Percentiles rank a stretch among this genome's conserved stretches.
These are phyloP conservation scores for Proliferodiscus dingleyae DNA, from an alignment of 2,329 filamentous ascomycete genomes.

Conservation along the genomic window DNA sequence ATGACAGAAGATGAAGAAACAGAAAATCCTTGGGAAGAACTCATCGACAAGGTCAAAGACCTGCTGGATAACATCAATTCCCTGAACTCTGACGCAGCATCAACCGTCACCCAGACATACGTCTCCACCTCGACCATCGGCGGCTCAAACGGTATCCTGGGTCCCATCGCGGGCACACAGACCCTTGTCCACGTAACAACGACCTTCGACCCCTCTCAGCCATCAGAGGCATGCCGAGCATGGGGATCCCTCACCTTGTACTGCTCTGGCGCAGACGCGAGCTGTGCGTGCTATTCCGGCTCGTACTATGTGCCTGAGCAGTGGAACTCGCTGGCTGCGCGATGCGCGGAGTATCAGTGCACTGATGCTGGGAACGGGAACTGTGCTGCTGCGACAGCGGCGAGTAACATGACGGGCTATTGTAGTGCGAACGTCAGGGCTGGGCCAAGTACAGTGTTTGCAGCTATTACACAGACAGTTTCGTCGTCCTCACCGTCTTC, in stretches of 20 bases:
- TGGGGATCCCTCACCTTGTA: background rate
- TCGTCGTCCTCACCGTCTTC: no score
- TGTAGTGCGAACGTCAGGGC: background rate
- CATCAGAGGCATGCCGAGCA: background rate
- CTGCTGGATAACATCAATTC: background rate
- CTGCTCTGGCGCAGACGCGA: background rate
- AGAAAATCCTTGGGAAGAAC: background rate
- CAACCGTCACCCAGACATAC: background rate
- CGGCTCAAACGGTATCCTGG: no score
- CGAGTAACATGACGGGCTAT: background rate
- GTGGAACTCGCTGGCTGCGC: background rate
- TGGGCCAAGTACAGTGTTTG: background rate
- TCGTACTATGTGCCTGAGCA: background rate
- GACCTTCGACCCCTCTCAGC: background rate
- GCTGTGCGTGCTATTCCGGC: background rate
- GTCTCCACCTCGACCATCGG: background rate
- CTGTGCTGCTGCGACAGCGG: background rate
- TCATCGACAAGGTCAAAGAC: background rate
- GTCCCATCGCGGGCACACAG: no score
- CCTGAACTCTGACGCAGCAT: background rate
- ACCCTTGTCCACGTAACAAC: background rate
- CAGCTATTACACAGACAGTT: no score
- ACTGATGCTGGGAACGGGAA: background rate
- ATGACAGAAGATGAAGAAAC: background rate
- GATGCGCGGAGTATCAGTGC: background rate